phyloP scores from a whole-genome alignment of 208 protist genomes.

The Willaertia magna region DNA sequence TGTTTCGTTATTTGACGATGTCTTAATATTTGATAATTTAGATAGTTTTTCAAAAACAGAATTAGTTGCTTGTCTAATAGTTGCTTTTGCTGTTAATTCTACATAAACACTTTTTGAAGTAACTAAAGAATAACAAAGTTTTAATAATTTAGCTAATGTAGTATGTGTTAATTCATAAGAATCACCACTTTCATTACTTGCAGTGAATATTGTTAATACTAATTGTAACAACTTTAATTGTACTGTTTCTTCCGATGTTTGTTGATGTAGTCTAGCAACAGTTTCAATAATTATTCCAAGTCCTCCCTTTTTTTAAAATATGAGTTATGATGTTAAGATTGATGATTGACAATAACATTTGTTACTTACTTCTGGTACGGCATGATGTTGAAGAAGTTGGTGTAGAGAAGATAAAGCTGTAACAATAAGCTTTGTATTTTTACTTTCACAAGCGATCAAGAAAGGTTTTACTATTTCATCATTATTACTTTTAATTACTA shows the following conservation, averaged over 20 bases:
- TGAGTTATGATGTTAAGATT: neutral
- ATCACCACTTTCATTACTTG: too few species aligned
- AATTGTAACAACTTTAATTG: neutral
- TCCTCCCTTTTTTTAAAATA: neutral
- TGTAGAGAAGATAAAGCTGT: neutral
- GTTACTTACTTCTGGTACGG: neutral
- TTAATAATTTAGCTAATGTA: neutral
- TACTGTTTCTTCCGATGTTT: neutral
- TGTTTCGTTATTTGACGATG: too few species aligned
- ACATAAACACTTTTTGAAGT: neutral
- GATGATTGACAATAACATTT: neutral
- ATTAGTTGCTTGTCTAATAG: neutral
- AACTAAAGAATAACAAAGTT: neutral
- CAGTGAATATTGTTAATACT: neutral
- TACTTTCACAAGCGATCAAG: neutral
- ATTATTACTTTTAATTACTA: neutral
- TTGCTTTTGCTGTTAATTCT: neutral
- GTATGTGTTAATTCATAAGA: neutral
- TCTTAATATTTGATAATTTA: neutral
- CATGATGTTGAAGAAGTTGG: neutral
- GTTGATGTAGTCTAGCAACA: neutral
- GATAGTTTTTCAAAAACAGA: neutral
- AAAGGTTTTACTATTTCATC: constrained; percentile 4
- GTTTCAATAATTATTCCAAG: neutral
- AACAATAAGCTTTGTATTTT: neutral